Base-by-base conservation (phyloP, 78 protist genomes). In the slime mould (Dictyostelium discoideum) region DNA sequence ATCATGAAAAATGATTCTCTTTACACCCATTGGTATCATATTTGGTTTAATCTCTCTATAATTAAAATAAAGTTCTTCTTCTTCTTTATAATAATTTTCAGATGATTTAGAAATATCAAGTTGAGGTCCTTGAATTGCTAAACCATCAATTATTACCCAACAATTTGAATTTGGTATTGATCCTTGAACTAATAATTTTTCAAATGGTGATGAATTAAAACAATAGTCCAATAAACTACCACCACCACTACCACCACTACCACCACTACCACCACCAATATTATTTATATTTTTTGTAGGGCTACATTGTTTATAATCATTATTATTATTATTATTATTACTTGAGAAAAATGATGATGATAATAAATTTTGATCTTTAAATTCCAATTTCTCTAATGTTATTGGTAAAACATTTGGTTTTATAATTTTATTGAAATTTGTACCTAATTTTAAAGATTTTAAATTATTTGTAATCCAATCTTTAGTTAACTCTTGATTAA, bases 71-170 rank as follows among this genome's bases (percentile, higher is more conserved):
- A 69, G 37, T 69, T n/a, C 32, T 3, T 13, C 18, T 26, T 69
- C 77, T 7, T 69, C 39, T 11, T 26, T 3, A 69, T 26, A 26
- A 29, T 26, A 69, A 26, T 69, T 20, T 69, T 29, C 39, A 0
- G 77, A 69, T 69, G 77, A 26, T 69, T 24, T 24, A 0, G 77
- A 69, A n/a, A 69, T 26, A 69, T 69, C 39, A 69, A 69, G 32
- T 24, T n/a, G 37, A 10, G 77, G 77, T 26, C 77, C 77, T 26
- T 24, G 32, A 26, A 69, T 69, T 24, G 77, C 77, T 24, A 69
- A 69, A 11, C 77, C 77, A 69, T 69, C 39, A 69, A 69, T 69
- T 24, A 69, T 26, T 69, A 69, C 77, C 77, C 77, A 69, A 26
- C 77, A 69, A 69, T 24, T 69, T 26, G 32, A 24, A 67, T 24